Base-by-base conservation (phyloP, 78 protist species). In the Dictyostelium purpureum region DNA sequence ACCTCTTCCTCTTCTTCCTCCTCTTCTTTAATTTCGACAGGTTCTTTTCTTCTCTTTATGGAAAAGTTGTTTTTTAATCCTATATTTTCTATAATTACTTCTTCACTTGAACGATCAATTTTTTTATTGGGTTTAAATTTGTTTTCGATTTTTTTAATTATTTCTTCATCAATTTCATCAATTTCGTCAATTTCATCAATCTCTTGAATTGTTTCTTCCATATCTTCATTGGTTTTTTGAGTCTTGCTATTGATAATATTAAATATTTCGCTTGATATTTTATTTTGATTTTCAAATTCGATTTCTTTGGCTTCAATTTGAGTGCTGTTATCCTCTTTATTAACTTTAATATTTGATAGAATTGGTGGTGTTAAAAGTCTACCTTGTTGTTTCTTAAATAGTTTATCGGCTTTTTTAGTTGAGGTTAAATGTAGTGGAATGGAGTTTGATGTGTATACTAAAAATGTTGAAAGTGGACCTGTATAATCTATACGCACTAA, bases 361-460 rank as follows among this genome's bases (percentile, higher is more conserved):
- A 85, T 73, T 31, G 94, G 94, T 31, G 94, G 94, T 3, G 67
- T 69, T 12, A 88, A 61, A 1, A 88, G 18, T 51, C 51, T 57
- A 19, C 94, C 94, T 10, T 57, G 69, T 31, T 88, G 94, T 69
- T 74, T 54, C 38, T 54, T 26, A 10, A 49, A 1, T 0, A 88
- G 12, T 18, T 28, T 49, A 33, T 61, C 67, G 0, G 94, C 83
- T 59, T 85, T 85, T 33, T 45, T 35, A 18, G 82, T 70, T 57
- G 38, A 42, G 4, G 61, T 42, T 18, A 59, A 0, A 45, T 85
- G 92, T 5, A 85, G 11, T 70, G 80, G 92, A 9, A 85, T 19
- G 28, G 43, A 38, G 11, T 45, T 56, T 16, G 80, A 73, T 26
- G 73, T 37, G 49, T 85, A 85, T 14, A 85, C 40, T 16, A 51